Evolutionary conservation across 495 filamentous ascomycete species (phyloP).

Genomic region (Apodospora peruviana): DNA sequence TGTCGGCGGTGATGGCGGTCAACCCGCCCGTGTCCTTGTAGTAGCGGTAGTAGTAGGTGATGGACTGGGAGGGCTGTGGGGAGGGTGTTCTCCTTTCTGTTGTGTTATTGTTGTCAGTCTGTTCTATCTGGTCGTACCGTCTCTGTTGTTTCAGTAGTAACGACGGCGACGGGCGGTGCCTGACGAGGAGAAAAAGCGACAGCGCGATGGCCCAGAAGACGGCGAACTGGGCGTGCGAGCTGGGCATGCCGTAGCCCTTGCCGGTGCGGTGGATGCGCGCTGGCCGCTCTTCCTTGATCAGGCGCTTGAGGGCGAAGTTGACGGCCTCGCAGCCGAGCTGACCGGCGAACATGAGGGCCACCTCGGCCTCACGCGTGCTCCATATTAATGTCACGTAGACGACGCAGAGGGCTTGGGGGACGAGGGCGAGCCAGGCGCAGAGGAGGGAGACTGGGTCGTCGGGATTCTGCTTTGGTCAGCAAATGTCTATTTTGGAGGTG

Average conservation of each 20-base stretch:
- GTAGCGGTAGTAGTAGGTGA: background rate
- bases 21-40: background rate
- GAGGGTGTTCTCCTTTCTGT: background rate
- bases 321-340: conserved; percentile 91
- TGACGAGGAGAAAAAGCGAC: conserved; percentile 71
- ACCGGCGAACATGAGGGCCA: conserved; percentile 83
- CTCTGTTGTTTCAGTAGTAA: no score
- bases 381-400: conserved; percentile 85
- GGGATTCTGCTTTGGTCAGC: conserved; percentile 58
- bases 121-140: background rate
- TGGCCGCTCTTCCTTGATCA: conserved; percentile 88
- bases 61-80: background rate
- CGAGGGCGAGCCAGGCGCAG: conserved; percentile 88
- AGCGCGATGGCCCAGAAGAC: conserved; percentile 82
- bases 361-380: conserved; percentile 85
- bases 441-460: conserved; percentile 76
- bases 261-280: conserved; percentile 62
- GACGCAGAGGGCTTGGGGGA: conserved; percentile 85
- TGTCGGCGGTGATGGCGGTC: conserved; percentile 1
- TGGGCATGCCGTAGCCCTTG: conserved; percentile 99
- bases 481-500: conserved; percentile 7
- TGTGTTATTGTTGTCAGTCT: background rate
- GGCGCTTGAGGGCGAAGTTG: conserved; percentile 83
- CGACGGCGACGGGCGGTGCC: conserved; percentile 53
- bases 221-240: conserved; percentile 92